phyloP scores from a whole-genome alignment of 768 basidiomycete genomes.

The Mycena haematopus region DNA sequence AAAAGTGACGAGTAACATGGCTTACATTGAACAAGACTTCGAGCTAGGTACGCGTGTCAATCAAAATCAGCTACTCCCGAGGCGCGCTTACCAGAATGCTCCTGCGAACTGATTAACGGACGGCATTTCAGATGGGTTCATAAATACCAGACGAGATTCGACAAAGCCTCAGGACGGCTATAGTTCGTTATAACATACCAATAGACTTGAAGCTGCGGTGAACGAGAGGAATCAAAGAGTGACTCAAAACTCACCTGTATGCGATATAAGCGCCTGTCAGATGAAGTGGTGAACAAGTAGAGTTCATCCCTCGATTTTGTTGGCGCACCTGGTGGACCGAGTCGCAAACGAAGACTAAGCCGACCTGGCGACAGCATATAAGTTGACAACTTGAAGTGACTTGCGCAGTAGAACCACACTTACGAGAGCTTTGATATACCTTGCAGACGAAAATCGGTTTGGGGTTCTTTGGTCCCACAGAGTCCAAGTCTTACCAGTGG shows the following conservation, averaged over 20 bases:
- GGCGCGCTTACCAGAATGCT: constrained; percentile 52
- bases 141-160: constrained; percentile 54
- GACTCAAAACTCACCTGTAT: not conserved
- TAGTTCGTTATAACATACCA: constrained; percentile 60
- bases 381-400: not conserved
- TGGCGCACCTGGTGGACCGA: constrained; percentile 51
- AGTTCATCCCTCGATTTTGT: constrained; percentile 23
- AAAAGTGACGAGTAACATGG: no score
- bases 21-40: constrained; percentile 63
- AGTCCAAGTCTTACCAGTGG: constrained; percentile 14
- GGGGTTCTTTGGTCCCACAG: constrained; percentile 37
- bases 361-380: constrained; percentile 43
- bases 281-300: not conserved
- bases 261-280: constrained; percentile 5
- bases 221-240: not conserved
- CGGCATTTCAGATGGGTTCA: not conserved
- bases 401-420: constrained; percentile 19
- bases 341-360: constrained; percentile 55
- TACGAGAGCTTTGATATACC: constrained; percentile 60
- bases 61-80: not conserved
- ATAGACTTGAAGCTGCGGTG: constrained; percentile 45
- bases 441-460: not conserved
- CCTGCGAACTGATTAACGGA: constrained; percentile 39
- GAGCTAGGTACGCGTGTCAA: constrained; percentile 39
- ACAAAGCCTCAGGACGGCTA: constrained; percentile 47